phyloP scores from a whole-genome alignment of 2,329 filamentous ascomycete genomes.

The Paraphaeosphaeria sporulosa region DNA sequence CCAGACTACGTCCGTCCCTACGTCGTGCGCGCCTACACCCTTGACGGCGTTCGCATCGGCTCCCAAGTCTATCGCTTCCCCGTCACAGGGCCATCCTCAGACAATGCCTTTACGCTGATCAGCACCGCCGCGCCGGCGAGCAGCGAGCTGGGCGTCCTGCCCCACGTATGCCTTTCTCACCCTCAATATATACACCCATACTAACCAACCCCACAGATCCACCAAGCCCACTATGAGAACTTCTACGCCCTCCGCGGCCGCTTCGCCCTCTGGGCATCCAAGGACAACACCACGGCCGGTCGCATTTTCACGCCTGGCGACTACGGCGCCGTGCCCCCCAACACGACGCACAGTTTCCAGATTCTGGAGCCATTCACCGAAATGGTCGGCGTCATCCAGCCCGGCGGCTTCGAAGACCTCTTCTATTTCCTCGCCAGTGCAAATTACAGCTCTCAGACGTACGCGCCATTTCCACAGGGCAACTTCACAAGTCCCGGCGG shows the following conservation, averaged over 20 bases:
- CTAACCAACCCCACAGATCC: slow-evolving; percentile 27
- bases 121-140: slow-evolving; percentile 53
- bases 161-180: slow-evolving; percentile 39
- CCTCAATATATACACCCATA: not conserved
- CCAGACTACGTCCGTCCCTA: slow-evolving; percentile 47
- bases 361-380: slow-evolving; percentile 58
- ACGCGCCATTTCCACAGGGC: slow-evolving; percentile 46
- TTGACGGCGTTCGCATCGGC: slow-evolving; percentile 45
- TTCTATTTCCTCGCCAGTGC: slow-evolving; percentile 51
- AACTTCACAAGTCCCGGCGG: slow-evolving; percentile 41
- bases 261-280: slow-evolving; percentile 56
- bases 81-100: slow-evolving; percentile 56
- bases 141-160: slow-evolving; percentile 51
- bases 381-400: slow-evolving; percentile 55
- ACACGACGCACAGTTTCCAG: slow-evolving; percentile 60
- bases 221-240: slow-evolving; percentile 56
- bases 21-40: slow-evolving; percentile 45
- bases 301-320: slow-evolving; percentile 55
- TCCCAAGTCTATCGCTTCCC: slow-evolving; percentile 53
- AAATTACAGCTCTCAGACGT: slow-evolving; percentile 46
- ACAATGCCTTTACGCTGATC: slow-evolving; percentile 55
- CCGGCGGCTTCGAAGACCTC: slow-evolving; percentile 59
- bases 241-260: slow-evolving; percentile 57
- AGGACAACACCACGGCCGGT: slow-evolving; percentile 41
- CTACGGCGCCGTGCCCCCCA: slow-evolving; percentile 55